A percentile compares a stretch with the other conserved stretches of the same genome.
Conservation (phyloP, 306 rosid genomes). For the Inga oerstediana region DNA sequence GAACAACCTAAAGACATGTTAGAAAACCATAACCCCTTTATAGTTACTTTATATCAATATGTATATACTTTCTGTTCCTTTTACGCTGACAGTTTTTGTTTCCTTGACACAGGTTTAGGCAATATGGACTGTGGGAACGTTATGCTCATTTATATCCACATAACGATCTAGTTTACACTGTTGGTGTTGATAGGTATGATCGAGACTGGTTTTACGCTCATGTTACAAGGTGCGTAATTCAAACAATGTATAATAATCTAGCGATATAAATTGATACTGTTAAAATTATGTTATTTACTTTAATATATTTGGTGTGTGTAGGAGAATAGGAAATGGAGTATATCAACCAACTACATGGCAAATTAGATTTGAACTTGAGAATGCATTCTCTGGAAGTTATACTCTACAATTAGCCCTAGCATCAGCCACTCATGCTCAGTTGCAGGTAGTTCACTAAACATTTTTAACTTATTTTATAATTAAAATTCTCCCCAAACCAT, state of each 20-base stretch:
- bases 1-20: slow-evolving; percentile 47
- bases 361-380: slow-evolving; percentile 48
- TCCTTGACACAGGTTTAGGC: slow-evolving; percentile 53
- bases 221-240: slow-evolving; percentile 41
- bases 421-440: slow-evolving; percentile 45
- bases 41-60: neutral
- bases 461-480: neutral
- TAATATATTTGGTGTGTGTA: slow-evolving; percentile 26
- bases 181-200: slow-evolving; percentile 32
- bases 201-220: slow-evolving; percentile 77
- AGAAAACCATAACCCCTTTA: slow-evolving; percentile 1
- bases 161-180: slow-evolving; percentile 57
- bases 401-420: slow-evolving; percentile 82
- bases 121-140: slow-evolving; percentile 78
- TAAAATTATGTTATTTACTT: neutral
- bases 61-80: neutral
- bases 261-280: neutral
- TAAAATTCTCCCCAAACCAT: neutral
- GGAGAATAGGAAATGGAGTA: slow-evolving; percentile 50
- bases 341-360: slow-evolving; percentile 78
- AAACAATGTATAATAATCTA: neutral
- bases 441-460: slow-evolving; percentile 50
- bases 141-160: slow-evolving; percentile 54
- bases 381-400: slow-evolving; percentile 42
- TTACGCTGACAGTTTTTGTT: neutral